Conservation (phyloP, 495 filamentous ascomycete genomes). For the Penicillium egyptiacum region DNA sequence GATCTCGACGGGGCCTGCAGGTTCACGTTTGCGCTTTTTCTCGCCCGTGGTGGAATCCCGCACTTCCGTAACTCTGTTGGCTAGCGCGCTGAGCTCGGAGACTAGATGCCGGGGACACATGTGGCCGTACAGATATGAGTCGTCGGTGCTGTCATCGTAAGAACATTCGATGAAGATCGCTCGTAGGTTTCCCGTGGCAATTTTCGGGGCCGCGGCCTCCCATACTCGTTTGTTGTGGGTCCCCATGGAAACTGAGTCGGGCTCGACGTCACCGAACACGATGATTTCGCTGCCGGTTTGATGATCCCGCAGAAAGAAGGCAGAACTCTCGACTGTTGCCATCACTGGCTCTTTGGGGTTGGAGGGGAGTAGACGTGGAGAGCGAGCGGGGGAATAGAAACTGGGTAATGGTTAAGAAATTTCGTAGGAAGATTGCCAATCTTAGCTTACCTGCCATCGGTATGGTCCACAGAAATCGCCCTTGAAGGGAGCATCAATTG, state of each 20-base stretch:
- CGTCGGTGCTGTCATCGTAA: conserved; percentile 73
- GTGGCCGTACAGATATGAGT: conserved; percentile 81
- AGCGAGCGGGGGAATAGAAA: conserved; percentile 34
- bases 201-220: conserved; percentile 80
- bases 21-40: conserved; percentile 38
- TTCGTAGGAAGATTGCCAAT: background rate
- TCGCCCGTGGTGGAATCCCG: conserved; percentile 16
- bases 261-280: conserved; percentile 94
- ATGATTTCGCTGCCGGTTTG: conserved; percentile 71
- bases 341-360: conserved; percentile 26
- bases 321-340: conserved; percentile 74
- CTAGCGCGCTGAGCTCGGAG: conserved; percentile 71
- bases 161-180: conserved; percentile 96
- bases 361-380: conserved; percentile 25
- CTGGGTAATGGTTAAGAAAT: conserved; percentile 14
- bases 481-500: conserved; percentile 32
- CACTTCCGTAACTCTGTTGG: conserved; percentile 54
- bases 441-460: conserved; percentile 32
- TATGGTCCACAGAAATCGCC: conserved; percentile 33
- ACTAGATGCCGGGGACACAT: conserved; percentile 78
- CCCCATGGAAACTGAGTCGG: conserved; percentile 76
- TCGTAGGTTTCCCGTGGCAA: conserved; percentile 62
- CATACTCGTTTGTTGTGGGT: conserved; percentile 81
- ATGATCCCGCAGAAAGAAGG: conserved; percentile 83
- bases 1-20: background rate